Conservation (phyloP, 2,329 filamentous ascomycete species). For the Sarocladium strictum region DNA sequence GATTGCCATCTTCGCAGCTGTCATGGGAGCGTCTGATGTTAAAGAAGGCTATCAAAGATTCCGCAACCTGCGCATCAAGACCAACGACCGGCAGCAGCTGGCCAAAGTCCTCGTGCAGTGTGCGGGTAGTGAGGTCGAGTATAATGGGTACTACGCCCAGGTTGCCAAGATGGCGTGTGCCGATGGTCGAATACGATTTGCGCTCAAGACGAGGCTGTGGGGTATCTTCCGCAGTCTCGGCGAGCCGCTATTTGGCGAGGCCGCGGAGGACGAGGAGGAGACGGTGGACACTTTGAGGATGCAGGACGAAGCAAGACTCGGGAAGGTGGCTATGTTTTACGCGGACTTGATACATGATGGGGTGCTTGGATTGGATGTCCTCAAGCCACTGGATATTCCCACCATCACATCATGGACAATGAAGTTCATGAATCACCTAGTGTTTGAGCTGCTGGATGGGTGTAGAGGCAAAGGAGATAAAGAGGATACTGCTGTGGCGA, state of each 20-base stretch:
- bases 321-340: slow-evolving; percentile 50
- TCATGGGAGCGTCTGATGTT: slow-evolving; percentile 79
- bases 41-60: slow-evolving; percentile 78
- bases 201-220: slow-evolving; percentile 84
- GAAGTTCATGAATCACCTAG: slow-evolving; percentile 72
- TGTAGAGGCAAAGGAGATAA: slow-evolving; percentile 40
- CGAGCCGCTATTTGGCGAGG: slow-evolving; percentile 67
- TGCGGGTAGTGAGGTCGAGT: slow-evolving; percentile 71
- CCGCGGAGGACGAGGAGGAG: slow-evolving; percentile 52
- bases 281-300: slow-evolving; percentile 40
- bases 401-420: slow-evolving; percentile 71
- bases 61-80: slow-evolving; percentile 77
- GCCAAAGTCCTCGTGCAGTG: slow-evolving; percentile 84
- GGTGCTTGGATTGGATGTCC: slow-evolving; percentile 38
- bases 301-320: slow-evolving; percentile 42
- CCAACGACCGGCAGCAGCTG: slow-evolving; percentile 61
- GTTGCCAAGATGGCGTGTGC: slow-evolving; percentile 73
- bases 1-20: slow-evolving; percentile 85
- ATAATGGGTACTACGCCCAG: slow-evolving; percentile 91
- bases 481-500: slow-evolving; percentile 54
- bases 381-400: slow-evolving; percentile 71
- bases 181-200: slow-evolving; percentile 70
- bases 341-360: slow-evolving; percentile 43
- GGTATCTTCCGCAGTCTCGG: slow-evolving; percentile 79
- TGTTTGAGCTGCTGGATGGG: slow-evolving; percentile 69